Percentiles rank a stretch among this genome's conserved stretches.
These are phyloP conservation scores for Eustoma russellianum DNA, from an alignment of 257 asterid species.

Conservation along the genomic window DNA sequence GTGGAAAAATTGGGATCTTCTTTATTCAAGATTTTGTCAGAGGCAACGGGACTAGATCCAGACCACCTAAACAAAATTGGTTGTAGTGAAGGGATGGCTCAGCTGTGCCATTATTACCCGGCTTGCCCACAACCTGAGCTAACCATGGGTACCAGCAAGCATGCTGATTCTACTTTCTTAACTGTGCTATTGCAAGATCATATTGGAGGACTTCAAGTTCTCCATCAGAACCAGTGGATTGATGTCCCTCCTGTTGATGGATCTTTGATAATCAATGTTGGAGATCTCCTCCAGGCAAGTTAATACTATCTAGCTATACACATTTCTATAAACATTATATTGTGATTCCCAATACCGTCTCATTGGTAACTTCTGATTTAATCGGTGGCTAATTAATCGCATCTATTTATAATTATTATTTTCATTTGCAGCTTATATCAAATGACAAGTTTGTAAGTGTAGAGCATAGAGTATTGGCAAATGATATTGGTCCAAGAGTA, in stretches of 20 bases:
- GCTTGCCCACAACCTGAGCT: slow-evolving; percentile 44
- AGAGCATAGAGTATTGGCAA: slow-evolving; percentile 22
- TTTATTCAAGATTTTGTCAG: slow-evolving; percentile 29
- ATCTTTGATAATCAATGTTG: slow-evolving; percentile 32
- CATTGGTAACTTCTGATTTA: neutral
- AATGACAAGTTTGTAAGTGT: slow-evolving; percentile 23
- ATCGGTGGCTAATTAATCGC: neutral
- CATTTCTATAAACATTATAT: neutral
- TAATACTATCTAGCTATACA: neutral
- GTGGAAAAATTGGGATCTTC: slow-evolving; percentile 20
- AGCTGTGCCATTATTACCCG: slow-evolving; percentile 36
- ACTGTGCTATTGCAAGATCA: slow-evolving; percentile 37
- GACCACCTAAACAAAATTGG: slow-evolving; percentile 28
- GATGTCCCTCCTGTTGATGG: slow-evolving; percentile 38
- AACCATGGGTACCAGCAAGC: slow-evolving; percentile 23
- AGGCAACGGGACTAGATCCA: slow-evolving; percentile 27
- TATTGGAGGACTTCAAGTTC: slow-evolving; percentile 45
- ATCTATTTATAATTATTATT: neutral
- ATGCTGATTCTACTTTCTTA: slow-evolving; percentile 32
- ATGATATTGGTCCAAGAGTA: slow-evolving; percentile 23
- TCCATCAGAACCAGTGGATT: slow-evolving; percentile 28
- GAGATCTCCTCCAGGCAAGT: slow-evolving; percentile 40
- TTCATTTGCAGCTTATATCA: slow-evolving; percentile 20
- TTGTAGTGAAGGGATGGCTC: slow-evolving; percentile 22
- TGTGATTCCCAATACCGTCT: no score